Percentiles rank a stretch among this genome's conserved stretches.
phyloP scores from a whole-genome alignment of 805 yeast species.

The Lachancea dasiensis region DNA sequence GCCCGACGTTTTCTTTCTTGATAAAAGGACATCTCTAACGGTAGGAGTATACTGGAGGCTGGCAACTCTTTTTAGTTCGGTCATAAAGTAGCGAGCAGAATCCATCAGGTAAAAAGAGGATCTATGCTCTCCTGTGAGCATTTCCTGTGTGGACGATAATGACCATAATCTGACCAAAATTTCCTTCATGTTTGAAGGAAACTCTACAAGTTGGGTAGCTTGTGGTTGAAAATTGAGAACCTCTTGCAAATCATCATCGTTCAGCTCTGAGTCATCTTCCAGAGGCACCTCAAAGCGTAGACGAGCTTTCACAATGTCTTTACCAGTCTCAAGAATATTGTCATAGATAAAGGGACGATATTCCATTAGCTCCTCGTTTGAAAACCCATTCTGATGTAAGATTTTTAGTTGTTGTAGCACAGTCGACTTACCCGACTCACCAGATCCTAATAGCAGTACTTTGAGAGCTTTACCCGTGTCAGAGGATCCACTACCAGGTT shows the following conservation, averaged over 20 bases:
- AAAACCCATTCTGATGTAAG: slow-evolving; percentile 32
- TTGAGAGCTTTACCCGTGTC: slow-evolving; percentile 35
- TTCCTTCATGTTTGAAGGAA: slow-evolving; percentile 42
- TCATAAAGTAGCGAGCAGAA: slow-evolving; percentile 73
- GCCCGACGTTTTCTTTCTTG: slow-evolving; percentile 90
- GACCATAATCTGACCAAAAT: slow-evolving; percentile 49
- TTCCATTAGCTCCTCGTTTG: slow-evolving; percentile 56
- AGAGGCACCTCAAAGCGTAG: slow-evolving; percentile 38
- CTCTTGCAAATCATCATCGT: slow-evolving; percentile 25
- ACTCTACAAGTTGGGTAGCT: slow-evolving; percentile 31
- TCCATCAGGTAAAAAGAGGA: slow-evolving; percentile 79
- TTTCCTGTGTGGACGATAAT: slow-evolving; percentile 50
- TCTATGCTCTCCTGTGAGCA: slow-evolving; percentile 49
- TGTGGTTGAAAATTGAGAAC: slow-evolving; percentile 10
- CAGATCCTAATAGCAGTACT: slow-evolving; percentile 77
- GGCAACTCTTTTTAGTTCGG: slow-evolving; percentile 52
- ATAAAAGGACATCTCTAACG: slow-evolving; percentile 72
- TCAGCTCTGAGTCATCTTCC: slow-evolving; percentile 30
- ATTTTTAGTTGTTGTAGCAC: slow-evolving; percentile 38
- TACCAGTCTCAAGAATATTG: slow-evolving; percentile 72
- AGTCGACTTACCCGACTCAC: slow-evolving; percentile 40
- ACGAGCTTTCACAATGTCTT: slow-evolving; percentile 62
- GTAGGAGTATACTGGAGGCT: slow-evolving; percentile 60
- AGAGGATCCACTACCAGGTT: slow-evolving; percentile 7
- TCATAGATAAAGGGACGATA: slow-evolving; percentile 75